These are phyloP conservation scores for Daldinia concentrica DNA, from an alignment of 495 filamentous ascomycete genomes.

Conservation along the genomic window DNA sequence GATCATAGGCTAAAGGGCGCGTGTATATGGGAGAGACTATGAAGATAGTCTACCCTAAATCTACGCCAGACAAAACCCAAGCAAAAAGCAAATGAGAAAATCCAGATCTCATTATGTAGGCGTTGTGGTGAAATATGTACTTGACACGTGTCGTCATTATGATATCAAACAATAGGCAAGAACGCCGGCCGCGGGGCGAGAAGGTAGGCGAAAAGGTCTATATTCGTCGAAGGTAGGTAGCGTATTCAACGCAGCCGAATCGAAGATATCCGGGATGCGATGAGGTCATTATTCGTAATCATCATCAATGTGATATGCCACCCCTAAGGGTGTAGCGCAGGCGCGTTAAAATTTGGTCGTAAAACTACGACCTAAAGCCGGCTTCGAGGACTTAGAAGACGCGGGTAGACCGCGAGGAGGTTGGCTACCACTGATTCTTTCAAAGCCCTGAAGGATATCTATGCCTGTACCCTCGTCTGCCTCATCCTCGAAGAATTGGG, in stretches of 20 bases:
- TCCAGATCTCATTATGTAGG: constrained; percentile 35
- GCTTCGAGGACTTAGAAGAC: constrained; percentile 47
- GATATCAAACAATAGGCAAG: constrained; percentile 34
- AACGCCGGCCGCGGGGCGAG: constrained; percentile 38
- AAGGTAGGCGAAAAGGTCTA: constrained; percentile 41
- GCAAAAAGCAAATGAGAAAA: constrained; percentile 19
- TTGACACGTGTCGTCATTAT: constrained; percentile 48
- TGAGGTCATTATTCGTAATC: constrained; percentile 46
- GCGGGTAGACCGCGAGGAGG: constrained; percentile 42
- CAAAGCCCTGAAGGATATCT: constrained; percentile 88
- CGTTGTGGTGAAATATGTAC: constrained; percentile 30
- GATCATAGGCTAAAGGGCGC: constrained; percentile 11
- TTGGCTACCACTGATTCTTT: constrained; percentile 76
- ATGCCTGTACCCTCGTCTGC: constrained; percentile 71
- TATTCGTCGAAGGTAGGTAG: constrained; percentile 28
- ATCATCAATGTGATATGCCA: constrained; percentile 26
- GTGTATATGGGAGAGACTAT: constrained; percentile 1
- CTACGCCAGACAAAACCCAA: constrained; percentile 11
- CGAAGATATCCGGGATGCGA: constrained; percentile 33
- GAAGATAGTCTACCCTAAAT: neutral
- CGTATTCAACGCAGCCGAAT: constrained; percentile 16
- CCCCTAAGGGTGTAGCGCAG: neutral
- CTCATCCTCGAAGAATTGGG: constrained; percentile 66
- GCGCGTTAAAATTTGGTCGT: constrained; percentile 53
- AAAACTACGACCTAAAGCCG: constrained; percentile 53